These are phyloP conservation scores for Cocos nucifera DNA, from an alignment of 176 grass and related monocot genomes.

Conservation along the genomic window DNA sequence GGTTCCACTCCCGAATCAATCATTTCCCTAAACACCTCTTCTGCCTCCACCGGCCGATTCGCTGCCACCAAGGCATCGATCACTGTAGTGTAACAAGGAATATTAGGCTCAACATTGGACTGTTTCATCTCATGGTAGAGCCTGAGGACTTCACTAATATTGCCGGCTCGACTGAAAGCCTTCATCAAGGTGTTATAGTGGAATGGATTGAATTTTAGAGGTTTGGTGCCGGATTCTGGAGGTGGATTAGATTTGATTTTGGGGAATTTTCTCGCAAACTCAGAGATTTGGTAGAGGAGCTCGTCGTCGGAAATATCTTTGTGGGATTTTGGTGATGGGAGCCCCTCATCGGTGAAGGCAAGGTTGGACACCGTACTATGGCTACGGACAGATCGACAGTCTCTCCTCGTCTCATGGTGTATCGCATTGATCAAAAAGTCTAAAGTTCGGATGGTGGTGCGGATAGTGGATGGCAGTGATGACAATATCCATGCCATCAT, in stretches of 20 bases:
- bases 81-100: constrained; percentile 49
- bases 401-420: constrained; percentile 1
- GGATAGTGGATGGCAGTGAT: background rate
- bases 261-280: background rate
- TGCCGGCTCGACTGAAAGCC: constrained; percentile 36
- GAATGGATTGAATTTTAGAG: constrained; percentile 12
- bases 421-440: constrained; percentile 8
- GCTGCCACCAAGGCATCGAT: constrained; percentile 56
- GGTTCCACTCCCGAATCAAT: constrained; percentile 45
- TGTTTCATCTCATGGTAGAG: constrained; percentile 40
- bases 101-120: constrained; percentile 32
- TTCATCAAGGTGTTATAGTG: constrained; percentile 70
- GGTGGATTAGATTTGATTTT: background rate
- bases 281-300: constrained; percentile 4
- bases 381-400: constrained; percentile 9
- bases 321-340: too few species aligned
- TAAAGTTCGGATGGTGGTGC: background rate
- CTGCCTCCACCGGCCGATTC: constrained; percentile 43
- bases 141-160: constrained; percentile 49
- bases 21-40: constrained; percentile 80
- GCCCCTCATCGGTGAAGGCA: background rate
- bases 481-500: constrained; percentile 5
- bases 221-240: constrained; percentile 1
- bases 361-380: constrained; percentile 22
- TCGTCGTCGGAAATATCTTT: background rate